These are phyloP conservation scores for Pyrenopolyporus hunteri DNA, from an alignment of 495 filamentous ascomycete species.

Conservation along the genomic window DNA sequence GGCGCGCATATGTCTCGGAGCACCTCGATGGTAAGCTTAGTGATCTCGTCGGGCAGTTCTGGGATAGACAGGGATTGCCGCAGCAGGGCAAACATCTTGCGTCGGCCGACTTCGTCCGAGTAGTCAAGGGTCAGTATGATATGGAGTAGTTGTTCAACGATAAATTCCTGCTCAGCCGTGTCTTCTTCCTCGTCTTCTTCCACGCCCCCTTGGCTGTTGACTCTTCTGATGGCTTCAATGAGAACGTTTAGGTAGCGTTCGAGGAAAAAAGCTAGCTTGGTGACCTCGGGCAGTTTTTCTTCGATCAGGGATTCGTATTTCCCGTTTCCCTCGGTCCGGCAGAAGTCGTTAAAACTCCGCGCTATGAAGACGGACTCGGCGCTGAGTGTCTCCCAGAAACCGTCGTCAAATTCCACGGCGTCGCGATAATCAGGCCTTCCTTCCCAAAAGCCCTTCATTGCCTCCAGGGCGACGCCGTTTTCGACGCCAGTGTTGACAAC, in stretches of 20 bases:
- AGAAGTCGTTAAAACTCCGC: constrained; percentile 93
- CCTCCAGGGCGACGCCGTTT: constrained; percentile 86
- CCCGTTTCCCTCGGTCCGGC: constrained; percentile 68
- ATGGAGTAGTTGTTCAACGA: constrained; percentile 91
- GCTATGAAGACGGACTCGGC: constrained; percentile 87
- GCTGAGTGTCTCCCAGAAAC: constrained; percentile 85
- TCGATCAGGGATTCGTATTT: constrained; percentile 77
- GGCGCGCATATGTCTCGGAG: constrained; percentile 80
- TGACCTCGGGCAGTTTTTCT: constrained; percentile 95
- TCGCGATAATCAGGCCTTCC: constrained; percentile 90
- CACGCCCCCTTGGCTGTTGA: constrained; percentile 58
- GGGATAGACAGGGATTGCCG: constrained; percentile 83
- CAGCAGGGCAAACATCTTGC: constrained; percentile 92
- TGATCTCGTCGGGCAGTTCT: constrained; percentile 89
- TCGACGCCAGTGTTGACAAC: constrained; percentile 88
- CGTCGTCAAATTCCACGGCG: constrained; percentile 77
- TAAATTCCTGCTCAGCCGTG: constrained; percentile 84
- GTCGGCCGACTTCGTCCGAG: constrained; percentile 89
- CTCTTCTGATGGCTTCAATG: constrained; percentile 67
- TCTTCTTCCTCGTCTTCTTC: constrained; percentile 77
- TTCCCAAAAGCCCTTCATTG: constrained; percentile 96
- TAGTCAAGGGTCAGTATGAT: constrained; percentile 93
- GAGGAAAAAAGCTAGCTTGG: constrained; percentile 81
- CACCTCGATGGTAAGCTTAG: constrained; percentile 83
- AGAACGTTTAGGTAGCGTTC: constrained; percentile 78